Evolutionary conservation across 2,329 filamentous ascomycete species (phyloP).

Genomic region (Pseudocercospora crystallina): DNA sequence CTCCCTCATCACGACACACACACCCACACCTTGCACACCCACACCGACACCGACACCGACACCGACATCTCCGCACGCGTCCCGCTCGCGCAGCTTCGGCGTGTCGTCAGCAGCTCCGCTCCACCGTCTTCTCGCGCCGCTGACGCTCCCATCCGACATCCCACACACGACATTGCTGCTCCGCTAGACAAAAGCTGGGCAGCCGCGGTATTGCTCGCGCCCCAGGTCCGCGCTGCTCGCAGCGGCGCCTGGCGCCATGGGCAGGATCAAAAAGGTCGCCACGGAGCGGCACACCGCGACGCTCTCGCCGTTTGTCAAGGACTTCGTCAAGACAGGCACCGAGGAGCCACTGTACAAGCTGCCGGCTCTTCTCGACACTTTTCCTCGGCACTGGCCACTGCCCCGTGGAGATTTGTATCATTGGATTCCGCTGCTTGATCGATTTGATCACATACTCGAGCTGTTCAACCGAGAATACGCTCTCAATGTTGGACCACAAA

Average conservation of each 20-base stretch:
- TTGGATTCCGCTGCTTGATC: slow-evolving; percentile 93
- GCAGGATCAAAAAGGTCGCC: slow-evolving; percentile 57
- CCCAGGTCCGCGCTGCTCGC: slow-evolving; percentile 19
- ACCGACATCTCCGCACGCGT: no score
- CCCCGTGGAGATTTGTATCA: slow-evolving; percentile 95
- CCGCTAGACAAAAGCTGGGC: no score
- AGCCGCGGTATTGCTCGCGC: no score
- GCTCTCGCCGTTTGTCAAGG: slow-evolving; percentile 79
- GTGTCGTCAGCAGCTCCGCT: no score
- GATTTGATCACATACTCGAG: slow-evolving; percentile 87
- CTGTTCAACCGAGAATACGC: slow-evolving; percentile 78
- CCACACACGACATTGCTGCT: no score
- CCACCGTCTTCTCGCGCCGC: no score
- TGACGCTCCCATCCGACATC: no score
- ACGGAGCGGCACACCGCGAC: slow-evolving; percentile 55
- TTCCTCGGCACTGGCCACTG: slow-evolving; percentile 90
- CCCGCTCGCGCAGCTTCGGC: no score
- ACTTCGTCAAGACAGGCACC: slow-evolving; percentile 72
- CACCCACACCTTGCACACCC: no score
- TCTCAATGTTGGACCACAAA: slow-evolving; percentile 77
- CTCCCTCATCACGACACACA: no score
- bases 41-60: no score
- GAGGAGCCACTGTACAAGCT: slow-evolving; percentile 72
- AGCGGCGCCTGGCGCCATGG: slow-evolving; percentile 41
- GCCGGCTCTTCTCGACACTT: slow-evolving; percentile 71